Evolutionary conservation across 2,329 filamentous ascomycete genomes (phyloP).

Genomic region (Clonostachys sp.): DNA sequence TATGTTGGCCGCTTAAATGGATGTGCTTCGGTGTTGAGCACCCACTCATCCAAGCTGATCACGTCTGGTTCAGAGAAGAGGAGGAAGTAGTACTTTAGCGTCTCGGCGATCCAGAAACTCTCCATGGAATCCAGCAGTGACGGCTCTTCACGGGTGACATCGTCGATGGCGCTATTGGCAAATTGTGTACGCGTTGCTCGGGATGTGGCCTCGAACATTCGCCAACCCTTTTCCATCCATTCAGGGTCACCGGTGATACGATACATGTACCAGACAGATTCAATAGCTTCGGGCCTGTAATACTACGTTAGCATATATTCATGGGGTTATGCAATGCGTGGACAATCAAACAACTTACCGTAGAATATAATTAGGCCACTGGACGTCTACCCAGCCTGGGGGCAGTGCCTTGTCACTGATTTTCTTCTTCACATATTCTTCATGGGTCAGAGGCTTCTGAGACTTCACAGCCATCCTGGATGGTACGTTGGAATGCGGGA

Average conservation of each 20-base stretch:
- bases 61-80: constrained; percentile 66
- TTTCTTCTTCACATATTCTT: constrained; percentile 44
- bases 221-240: constrained; percentile 81
- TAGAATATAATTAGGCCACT: constrained; percentile 51
- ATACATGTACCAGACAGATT: constrained; percentile 86
- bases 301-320: constrained; percentile 8
- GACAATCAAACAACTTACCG: constrained; percentile 38
- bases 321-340: constrained; percentile 17
- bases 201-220: constrained; percentile 73
- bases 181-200: constrained; percentile 59
- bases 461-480: neutral
- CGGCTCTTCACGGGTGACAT: constrained; percentile 46
- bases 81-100: constrained; percentile 87
- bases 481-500: constrained; percentile 2
- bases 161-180: constrained; percentile 66
- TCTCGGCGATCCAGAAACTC: constrained; percentile 89
- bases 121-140: constrained; percentile 64
- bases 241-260: constrained; percentile 74
- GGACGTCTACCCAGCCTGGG: constrained; percentile 43
- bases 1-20: constrained; percentile 42
- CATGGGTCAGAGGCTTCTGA: constrained; percentile 40
- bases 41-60: constrained; percentile 65
- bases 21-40: constrained; percentile 61
- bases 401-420: constrained; percentile 40
- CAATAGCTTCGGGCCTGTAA: constrained; percentile 74